Evolutionary conservation across 2,329 filamentous ascomycete genomes (phyloP), one percentile per base, ranked within the genome.

Genomic region (Monosporascus sp.): DNA sequence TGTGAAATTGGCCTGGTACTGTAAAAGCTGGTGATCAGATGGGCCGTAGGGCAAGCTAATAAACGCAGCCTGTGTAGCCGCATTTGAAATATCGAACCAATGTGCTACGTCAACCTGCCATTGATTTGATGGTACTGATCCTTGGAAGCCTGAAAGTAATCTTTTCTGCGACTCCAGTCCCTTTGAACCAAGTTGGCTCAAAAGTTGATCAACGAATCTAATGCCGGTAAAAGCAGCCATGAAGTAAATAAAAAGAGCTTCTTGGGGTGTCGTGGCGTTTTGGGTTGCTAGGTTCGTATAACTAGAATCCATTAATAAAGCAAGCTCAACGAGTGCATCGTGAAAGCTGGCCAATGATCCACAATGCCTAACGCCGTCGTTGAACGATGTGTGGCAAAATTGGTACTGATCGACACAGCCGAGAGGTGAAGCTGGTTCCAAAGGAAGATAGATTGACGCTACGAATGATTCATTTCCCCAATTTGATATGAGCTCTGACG

Each of bases 61-160:
- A 41, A 28, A 50, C n/a, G 35, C 31, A 24, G 48, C 48, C 20
- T 50, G 48, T 17, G 8, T 7, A 14, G 18, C 37, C 7, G 48
- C 35, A 8, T 9, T 50, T 28, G 17, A 20, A 8, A 50, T 50
- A 14, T 50, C 8, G 18, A 37, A 40, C 37, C 37, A 50, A 50
- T 50, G n/a, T n/a, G 17, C 26, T 22, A 50, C 48, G 24, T 50
- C 48, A 26, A 37, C 37, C 26, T 50, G 0, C 72, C 74, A 55
- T 80, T 81, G 11, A 81, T 55, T 26, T 15, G 43, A 26, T 45
- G 18, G 22, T 22, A 45, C 1, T 20, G 18, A 3, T 15, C 43
- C 43, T 45, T 45, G 18, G 3, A 5, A 4, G 17, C 22, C 43
- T 14, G 2, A 11, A 18, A 45, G 1, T 22, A 45, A 45, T 15